Percentiles rank a stretch among this genome's conserved stretches.
Conservation (phyloP, 352 stramenopile genomes). For the Pythium dissimile region DNA sequence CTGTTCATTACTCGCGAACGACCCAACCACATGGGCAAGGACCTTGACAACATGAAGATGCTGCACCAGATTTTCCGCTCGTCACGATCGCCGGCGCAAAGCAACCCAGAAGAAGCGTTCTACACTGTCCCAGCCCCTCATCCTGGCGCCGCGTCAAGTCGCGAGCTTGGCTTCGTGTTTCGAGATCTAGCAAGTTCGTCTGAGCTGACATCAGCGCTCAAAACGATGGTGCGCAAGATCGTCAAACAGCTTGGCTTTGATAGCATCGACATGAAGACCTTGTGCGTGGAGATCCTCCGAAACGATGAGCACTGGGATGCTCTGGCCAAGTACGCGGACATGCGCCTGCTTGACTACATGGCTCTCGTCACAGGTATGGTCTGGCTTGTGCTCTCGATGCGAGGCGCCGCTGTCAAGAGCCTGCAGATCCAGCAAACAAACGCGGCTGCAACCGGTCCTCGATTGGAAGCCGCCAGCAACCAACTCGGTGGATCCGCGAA, state of each 20-base stretch:
- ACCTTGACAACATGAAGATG: slow-evolving; percentile 90
- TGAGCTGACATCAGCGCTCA: slow-evolving; percentile 78
- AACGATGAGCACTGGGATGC: slow-evolving; percentile 76
- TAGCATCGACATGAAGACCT: slow-evolving; percentile 74
- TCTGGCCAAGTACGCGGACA: slow-evolving; percentile 51
- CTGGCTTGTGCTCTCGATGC: slow-evolving; percentile 74
- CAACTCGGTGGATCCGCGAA: slow-evolving; percentile 11
- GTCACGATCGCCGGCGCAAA: slow-evolving; percentile 24
- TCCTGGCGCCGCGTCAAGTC: slow-evolving; percentile 58
- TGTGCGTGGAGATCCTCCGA: slow-evolving; percentile 73
- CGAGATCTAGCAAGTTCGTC: slow-evolving; percentile 69
- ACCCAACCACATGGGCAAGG: slow-evolving; percentile 79
- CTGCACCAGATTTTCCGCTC: slow-evolving; percentile 85
- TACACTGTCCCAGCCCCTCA: slow-evolving; percentile 52
- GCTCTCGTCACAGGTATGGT: slow-evolving; percentile 69
- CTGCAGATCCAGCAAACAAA: slow-evolving; percentile 83
- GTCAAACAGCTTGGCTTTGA: slow-evolving; percentile 80
- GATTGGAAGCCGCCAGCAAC: slow-evolving; percentile 6
- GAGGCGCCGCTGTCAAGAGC: slow-evolving; percentile 76
- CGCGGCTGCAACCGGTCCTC: slow-evolving; percentile 21
- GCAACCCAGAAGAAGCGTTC: slow-evolving; percentile 49
- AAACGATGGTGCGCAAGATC: slow-evolving; percentile 84
- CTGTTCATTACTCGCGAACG: slow-evolving; percentile 74
- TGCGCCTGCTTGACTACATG: slow-evolving; percentile 76
- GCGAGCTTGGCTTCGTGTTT: slow-evolving; percentile 73